Base-by-base conservation (phyloP, 306 rosid genomes). In the Rosa multiflora region DNA sequence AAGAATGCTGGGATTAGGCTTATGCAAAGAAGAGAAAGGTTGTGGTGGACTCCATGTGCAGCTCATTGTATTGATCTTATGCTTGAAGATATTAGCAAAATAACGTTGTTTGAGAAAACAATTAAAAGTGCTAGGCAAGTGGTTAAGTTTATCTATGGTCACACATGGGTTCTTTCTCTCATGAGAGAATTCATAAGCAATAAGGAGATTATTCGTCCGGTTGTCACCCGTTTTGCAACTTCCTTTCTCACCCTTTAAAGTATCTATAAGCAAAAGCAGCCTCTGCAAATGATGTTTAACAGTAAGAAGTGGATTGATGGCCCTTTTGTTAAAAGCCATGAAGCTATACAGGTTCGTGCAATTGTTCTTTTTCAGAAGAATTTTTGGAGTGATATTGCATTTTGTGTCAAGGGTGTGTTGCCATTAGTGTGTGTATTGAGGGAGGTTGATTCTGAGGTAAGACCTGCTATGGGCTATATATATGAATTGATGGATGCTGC, bases 41-140 rank as follows among this genome's bases (percentile, higher is more conserved):
- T 56, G 10, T 56, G 35, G 35, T 32, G 35, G 35, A 32, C 35
- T 32, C 35, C 35, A 32, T 32, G 35, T 32, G 35, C 35, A 11
- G 12, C n/a, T 0, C 75, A 71, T 29, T 71, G 75, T n/a, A 14
- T 71, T 47, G 75, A 71, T 48, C 49, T 71, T 17, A 71, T 71
- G 75, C 75, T 71, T 47, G 61, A 71, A n/a, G 52, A 46, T 21
- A 48, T 48, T 23, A 35, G 44, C 6, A 46, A 48, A 12, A 4
- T 71, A 39, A 47, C 26, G 1, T 13, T 48, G 13, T 71, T 12
- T 11, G 8, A 10, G 51, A 14, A 12, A 47, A 55, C 61, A 32
- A 10, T 29, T 64, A 26, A 5, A 4, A 55, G n/a, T 55, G 2
- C 61, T 55, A 55, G 20, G 61, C n/a, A 17, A 55, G 61, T 55